Percentiles rank a stretch among this genome's conserved stretches.
Evolutionary conservation across 2,329 filamentous ascomycete genomes (phyloP).

Genomic region (Penicillium expansum): DNA sequence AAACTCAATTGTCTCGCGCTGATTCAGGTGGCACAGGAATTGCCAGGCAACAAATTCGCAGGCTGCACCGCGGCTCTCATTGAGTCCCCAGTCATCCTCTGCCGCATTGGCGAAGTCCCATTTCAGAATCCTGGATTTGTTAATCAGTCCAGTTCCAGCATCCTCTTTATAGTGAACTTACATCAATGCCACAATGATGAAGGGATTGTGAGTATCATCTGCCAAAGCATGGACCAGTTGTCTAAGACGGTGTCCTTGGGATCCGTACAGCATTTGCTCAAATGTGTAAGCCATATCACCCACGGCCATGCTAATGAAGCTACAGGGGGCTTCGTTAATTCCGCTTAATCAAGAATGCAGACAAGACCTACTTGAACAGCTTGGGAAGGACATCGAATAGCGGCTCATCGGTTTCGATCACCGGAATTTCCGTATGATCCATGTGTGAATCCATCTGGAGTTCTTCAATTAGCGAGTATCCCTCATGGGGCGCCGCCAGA

Average conservation of each 20-base stretch:
- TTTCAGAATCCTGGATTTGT: conserved; percentile 50
- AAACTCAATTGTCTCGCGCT: conserved; percentile 57
- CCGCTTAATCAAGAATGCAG: not conserved
- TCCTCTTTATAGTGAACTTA: conserved; percentile 32
- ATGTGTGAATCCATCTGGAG: conserved; percentile 11
- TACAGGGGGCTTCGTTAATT: conserved; percentile 15
- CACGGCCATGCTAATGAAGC: conserved; percentile 41
- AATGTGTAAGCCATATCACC: conserved; percentile 44
- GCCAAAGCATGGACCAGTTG: conserved; percentile 40
- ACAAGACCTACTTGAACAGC: conserved; percentile 34
- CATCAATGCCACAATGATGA: conserved; percentile 51
- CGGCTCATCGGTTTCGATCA: conserved; percentile 41
- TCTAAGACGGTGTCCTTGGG: conserved; percentile 38
- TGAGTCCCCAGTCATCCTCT: conserved; percentile 55
- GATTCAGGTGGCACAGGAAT: conserved; percentile 56
- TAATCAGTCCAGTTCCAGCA: not conserved
- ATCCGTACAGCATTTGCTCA: conserved; percentile 43
- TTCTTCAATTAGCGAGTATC: not conserved
- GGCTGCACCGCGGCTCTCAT: conserved; percentile 55
- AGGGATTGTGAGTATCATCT: conserved; percentile 44
- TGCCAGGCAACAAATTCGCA: conserved; percentile 64
- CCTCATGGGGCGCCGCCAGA: not conserved
- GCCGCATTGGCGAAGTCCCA: conserved; percentile 54
- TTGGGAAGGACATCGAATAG: conserved; percentile 42
- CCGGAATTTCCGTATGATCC: conserved; percentile 34